Evolutionary conservation across 2,329 filamentous ascomycete genomes (phyloP).

Genomic region (Nemania serpens): DNA sequence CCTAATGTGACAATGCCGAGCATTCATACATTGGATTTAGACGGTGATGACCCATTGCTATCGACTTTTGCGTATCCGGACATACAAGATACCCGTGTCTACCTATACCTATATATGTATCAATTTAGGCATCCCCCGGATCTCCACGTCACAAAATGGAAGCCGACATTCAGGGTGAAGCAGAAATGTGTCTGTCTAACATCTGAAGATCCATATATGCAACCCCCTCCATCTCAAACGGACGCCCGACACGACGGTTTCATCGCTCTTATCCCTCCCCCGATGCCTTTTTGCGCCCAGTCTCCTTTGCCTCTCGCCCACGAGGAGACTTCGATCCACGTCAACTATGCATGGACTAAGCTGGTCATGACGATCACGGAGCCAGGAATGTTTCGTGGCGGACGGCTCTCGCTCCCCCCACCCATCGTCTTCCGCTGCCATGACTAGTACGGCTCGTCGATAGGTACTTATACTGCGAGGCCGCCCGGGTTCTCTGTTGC

Average conservation of each 20-base stretch:
- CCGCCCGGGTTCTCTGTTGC: no score
- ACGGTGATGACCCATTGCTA: no score
- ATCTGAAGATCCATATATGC: not conserved
- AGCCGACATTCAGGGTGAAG: not conserved
- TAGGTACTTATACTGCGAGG: no score
- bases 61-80: not conserved
- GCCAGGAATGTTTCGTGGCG: no score
- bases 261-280: not conserved
- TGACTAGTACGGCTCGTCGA: no score
- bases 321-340: not conserved
- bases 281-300: not conserved
- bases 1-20: no score
- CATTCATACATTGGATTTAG: no score
- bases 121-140: not conserved
- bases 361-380: no score
- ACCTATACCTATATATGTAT: not conserved
- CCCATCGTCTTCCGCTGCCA: no score
- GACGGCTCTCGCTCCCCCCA: no score
- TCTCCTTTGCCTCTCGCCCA: not conserved
- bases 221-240: not conserved
- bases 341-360: not conserved
- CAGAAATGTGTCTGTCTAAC: not conserved
- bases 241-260: not conserved
- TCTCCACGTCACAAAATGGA: not conserved
- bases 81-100: not conserved